Percentiles rank a stretch among this genome's conserved stretches.
These are phyloP conservation scores for Moricandia moricandioides DNA, from an alignment of 345 rosid genomes.

Conservation along the genomic window DNA sequence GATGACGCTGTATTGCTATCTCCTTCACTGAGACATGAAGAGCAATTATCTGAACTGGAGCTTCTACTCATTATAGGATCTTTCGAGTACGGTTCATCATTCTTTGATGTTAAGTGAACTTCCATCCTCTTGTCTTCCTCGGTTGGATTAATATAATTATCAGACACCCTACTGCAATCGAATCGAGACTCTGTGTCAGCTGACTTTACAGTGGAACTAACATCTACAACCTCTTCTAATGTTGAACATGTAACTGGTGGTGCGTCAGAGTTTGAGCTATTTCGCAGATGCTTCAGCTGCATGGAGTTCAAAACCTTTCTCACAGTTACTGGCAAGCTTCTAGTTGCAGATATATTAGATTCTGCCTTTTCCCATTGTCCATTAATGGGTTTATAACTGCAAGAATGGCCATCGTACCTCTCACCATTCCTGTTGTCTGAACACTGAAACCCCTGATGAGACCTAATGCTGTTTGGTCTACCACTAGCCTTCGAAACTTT, in stretches of 20 bases:
- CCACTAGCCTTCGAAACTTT: constrained; percentile 47
- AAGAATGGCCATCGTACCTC: constrained; percentile 58
- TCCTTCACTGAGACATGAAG: constrained; percentile 85
- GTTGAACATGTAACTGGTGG: constrained; percentile 39
- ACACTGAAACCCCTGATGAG: constrained; percentile 53
- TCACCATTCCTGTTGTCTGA: constrained; percentile 45
- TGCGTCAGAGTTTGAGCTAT: constrained; percentile 62
- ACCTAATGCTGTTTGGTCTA: constrained; percentile 47
- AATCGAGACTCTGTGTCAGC: constrained; percentile 39
- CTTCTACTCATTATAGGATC: constrained; percentile 50
- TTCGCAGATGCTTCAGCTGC: constrained; percentile 60
- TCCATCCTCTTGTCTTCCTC: background rate
- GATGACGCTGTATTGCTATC: constrained; percentile 73
- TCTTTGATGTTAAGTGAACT: background rate
- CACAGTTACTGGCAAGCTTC: constrained; percentile 42
- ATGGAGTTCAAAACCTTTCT: constrained; percentile 83
- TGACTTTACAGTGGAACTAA: constrained; percentile 36
- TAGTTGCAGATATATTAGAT: constrained; percentile 33
- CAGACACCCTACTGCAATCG: background rate
- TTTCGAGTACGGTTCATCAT: constrained; percentile 18
- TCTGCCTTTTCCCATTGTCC: constrained; percentile 59
- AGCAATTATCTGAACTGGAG: constrained; percentile 83
- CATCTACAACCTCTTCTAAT: constrained; percentile 38
- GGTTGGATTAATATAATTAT: background rate
- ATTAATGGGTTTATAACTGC: constrained; percentile 57